These are phyloP conservation scores for Streptanthus diversifolius DNA, from an alignment of 345 rosid genomes.

Conservation along the genomic window DNA sequence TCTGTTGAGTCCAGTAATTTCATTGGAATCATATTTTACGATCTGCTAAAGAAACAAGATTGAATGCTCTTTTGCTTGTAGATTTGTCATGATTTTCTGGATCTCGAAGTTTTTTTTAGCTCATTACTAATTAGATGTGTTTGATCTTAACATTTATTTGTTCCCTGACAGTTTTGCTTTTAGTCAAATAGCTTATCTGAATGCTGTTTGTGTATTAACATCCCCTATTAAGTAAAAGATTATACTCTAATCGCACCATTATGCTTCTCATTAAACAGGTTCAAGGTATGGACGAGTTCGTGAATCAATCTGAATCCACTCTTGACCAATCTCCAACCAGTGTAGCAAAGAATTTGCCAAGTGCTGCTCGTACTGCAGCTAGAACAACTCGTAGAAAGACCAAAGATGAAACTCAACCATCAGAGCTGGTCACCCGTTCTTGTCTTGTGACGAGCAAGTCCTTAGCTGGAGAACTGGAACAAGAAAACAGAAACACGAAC, in stretches of 20 bases:
- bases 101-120: too few relatives aligned
- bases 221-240: not conserved
- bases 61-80: not conserved
- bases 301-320: slow-evolving; percentile 34
- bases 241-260: not conserved
- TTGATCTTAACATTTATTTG: not conserved
- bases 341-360: slow-evolving; percentile 26
- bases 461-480: slow-evolving; percentile 35
- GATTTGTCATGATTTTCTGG: not conserved
- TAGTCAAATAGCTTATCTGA: not conserved
- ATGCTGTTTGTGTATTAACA: not conserved
- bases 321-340: slow-evolving; percentile 42
- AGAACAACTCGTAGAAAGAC: slow-evolving; percentile 54
- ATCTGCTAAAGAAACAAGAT: not conserved
- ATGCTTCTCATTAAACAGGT: slow-evolving; percentile 41
- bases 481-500: slow-evolving; percentile 39
- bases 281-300: slow-evolving; percentile 70
- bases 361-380: slow-evolving; percentile 37
- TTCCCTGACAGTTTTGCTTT: too few relatives aligned
- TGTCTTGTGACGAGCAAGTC: slow-evolving; percentile 41
- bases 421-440: slow-evolving; percentile 41
- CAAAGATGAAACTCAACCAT: slow-evolving; percentile 40
- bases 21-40: not conserved
- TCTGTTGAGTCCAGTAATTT: not conserved
- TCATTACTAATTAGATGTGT: not conserved